Evolutionary conservation across 257 asterid species (phyloP), one percentile per base, ranked within the genome.

Genomic region (Echium plantagineum): DNA sequence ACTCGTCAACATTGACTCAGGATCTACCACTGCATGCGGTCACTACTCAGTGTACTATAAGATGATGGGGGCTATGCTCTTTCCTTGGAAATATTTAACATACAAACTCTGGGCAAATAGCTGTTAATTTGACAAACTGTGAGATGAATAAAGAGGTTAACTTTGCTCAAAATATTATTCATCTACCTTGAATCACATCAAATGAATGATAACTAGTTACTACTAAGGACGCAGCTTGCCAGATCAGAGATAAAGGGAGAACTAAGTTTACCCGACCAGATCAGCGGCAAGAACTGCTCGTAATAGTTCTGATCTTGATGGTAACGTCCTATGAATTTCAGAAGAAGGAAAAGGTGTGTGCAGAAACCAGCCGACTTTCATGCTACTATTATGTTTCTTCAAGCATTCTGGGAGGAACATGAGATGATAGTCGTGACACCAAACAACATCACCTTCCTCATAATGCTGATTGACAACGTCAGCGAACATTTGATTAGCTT

Each of bases 311-410:
- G 95, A 81, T 74, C 95, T 73, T 62, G 90, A 88, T 2, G 96
- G 95, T 66, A 88, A 66, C 19, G 96, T 88, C 62, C 96, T 77
- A 70, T 88, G 90, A 52, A 88, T 85, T 68, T 88, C 95, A 10
- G 95, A 85, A 63, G 96, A 88, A 59, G 96, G 94, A 66, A 88
- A 85, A 21, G 96, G 96, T 6, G 96, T 88, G 75, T 88, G 96
- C 38, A 88, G 94, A 80, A 88, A 88, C 95, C 96, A 88, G 17
- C 96, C 96, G 8, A 88, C 95, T 77, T 88, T 88, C 95, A 85
- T 85, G 58, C 73, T 70, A 61, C 46, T 72, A 66, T 88, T 88
- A 60, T 76, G 63, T n/a, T 85, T 89, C 65, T 88, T 85, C 9
- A 85, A 87, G 70, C 90, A 85, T 73, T 81, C 80, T 2, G 96